Evolutionary conservation across 1,284 basidiomycete genomes (phyloP), one percentile per base, ranked within the genome.

Genomic region (Porodaedalea pini): DNA sequence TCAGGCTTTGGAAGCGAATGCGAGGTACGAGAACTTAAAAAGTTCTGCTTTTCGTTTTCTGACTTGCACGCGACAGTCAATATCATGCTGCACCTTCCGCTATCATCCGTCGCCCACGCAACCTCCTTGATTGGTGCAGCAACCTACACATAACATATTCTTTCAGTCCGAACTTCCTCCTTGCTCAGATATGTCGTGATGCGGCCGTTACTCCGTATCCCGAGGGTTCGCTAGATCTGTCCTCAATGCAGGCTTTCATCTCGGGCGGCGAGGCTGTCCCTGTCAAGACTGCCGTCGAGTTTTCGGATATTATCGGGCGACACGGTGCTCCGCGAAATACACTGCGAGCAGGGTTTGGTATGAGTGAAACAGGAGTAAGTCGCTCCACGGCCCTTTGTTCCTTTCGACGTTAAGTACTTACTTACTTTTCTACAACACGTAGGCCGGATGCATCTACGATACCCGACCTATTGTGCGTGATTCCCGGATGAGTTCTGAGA

Each of bases 81-180:
- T 64, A 62, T 47, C 65, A 65, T 34, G 59, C 61, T 11, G 44
- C 62, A 21, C 56, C 63, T 1, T 51, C 61, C 11, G 62, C 58
- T 1, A 56, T 66, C 52, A 45, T 66, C 37, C 55, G 44, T 11
- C 51, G 54, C 21, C 62, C 65, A 3, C 44, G 37, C 25, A 58
- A 50, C 23, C 61, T 65, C 17, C 62, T 66, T 34, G 59, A 60
- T 25, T 60, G 59, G 55, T 60, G 59, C 56, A 62, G 60, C 56
- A 41, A 47, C 4, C 57, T 51, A 31, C 40, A 52, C 23, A 64
- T 66, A 49, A 53, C 57, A 13, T 72, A 71, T 3, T 63, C 71
- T 0, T 78, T 77, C 54, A 73, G 72, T 29, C 76, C 75, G n/a
- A 77, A 77, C 67, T 78, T 77, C 57, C 67, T 77, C 49, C 62